Conservation (phyloP, 2,329 filamentous ascomycete species). For the Zalaria sp. region DNA sequence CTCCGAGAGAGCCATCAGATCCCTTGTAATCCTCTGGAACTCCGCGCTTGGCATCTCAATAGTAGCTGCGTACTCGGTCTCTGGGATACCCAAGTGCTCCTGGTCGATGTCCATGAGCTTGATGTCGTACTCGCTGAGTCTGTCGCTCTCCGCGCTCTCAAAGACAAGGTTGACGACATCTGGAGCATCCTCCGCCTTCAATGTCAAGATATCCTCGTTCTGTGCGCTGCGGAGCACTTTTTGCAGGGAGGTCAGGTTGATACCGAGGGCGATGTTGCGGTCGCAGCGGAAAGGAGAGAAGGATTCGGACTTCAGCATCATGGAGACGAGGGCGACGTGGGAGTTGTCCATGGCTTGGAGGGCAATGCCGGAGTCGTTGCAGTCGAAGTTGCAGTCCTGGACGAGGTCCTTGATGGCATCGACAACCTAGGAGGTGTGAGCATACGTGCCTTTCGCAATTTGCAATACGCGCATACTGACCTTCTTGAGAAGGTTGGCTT, state of each 20-base stretch:
- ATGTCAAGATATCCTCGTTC: conserved; percentile 83
- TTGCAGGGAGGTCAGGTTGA: conserved; percentile 91
- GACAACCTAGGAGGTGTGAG: conserved; percentile 54
- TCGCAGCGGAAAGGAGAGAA: conserved; percentile 97
- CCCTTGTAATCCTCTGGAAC: conserved; percentile 89
- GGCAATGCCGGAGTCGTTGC: conserved; percentile 97
- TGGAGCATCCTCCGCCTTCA: conserved; percentile 94
- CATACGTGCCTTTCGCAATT: background rate
- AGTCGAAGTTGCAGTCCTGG: conserved; percentile 99
- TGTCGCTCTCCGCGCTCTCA: conserved; percentile 76
- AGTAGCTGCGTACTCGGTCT: conserved; percentile 94
- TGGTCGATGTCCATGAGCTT: conserved; percentile 99
- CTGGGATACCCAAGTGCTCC: conserved; percentile 95
- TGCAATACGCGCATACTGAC: conserved; percentile 28
- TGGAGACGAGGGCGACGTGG: conserved; percentile 95
- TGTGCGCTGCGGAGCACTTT: conserved; percentile 93
- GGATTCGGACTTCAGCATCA: conserved; percentile 92
- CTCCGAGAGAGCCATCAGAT: conserved; percentile 84
- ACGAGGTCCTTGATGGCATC: conserved; percentile 99
- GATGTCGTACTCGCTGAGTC: conserved; percentile 96
- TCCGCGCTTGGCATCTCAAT: conserved; percentile 79
- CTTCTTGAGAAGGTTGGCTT: conserved; percentile 91
- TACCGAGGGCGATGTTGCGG: conserved; percentile 93
- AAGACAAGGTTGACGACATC: conserved; percentile 93
- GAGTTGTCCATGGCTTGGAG: conserved; percentile 99